Conservation (phyloP, 495 filamentous ascomycete genomes). For the Penicillium pancosmium region DNA sequence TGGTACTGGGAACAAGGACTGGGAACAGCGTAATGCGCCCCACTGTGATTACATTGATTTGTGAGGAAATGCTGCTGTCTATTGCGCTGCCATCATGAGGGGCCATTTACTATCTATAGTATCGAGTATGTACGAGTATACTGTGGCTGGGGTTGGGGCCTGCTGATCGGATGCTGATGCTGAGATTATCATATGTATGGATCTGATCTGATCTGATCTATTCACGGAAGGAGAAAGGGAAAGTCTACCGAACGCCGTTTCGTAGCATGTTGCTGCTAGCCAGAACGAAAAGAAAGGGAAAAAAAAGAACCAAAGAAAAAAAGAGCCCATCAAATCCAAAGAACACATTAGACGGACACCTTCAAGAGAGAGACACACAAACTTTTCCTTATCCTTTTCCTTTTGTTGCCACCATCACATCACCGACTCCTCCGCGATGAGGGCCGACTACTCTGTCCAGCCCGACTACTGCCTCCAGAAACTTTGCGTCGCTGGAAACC, state of each 20-base stretch:
- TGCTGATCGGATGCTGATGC: too few relatives aligned
- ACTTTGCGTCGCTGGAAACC: slow-evolving; percentile 25
- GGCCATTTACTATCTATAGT: slow-evolving; percentile 4
- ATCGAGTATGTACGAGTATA: too few relatives aligned
- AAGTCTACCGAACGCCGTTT: slow-evolving; percentile 14
- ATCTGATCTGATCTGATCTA: slow-evolving; percentile 3
- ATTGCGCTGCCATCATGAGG: slow-evolving; percentile 4
- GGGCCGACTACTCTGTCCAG: slow-evolving; percentile 14
- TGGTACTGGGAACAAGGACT: neutral
- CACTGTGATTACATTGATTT: neutral
- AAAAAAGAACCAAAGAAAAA: neutral
- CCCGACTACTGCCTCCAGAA: slow-evolving; percentile 13
- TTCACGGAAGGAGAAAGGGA: too few relatives aligned
- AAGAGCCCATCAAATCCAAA: slow-evolving; percentile 4
- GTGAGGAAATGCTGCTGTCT: slow-evolving; percentile 6
- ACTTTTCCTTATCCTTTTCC: slow-evolving; percentile 2
- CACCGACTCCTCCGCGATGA: slow-evolving; percentile 29
- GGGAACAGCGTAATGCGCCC: slow-evolving; percentile 7
- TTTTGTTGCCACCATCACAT: neutral
- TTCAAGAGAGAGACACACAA: slow-evolving; percentile 15
- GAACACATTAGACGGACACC: slow-evolving; percentile 11
- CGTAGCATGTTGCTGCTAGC: neutral
- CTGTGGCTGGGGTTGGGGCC: too few relatives aligned
- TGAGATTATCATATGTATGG: neutral
- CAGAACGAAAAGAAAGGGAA: slow-evolving; percentile 8